Conservation (phyloP, 2,329 filamentous ascomycete genomes). For the Pezicula neosporulosa region DNA sequence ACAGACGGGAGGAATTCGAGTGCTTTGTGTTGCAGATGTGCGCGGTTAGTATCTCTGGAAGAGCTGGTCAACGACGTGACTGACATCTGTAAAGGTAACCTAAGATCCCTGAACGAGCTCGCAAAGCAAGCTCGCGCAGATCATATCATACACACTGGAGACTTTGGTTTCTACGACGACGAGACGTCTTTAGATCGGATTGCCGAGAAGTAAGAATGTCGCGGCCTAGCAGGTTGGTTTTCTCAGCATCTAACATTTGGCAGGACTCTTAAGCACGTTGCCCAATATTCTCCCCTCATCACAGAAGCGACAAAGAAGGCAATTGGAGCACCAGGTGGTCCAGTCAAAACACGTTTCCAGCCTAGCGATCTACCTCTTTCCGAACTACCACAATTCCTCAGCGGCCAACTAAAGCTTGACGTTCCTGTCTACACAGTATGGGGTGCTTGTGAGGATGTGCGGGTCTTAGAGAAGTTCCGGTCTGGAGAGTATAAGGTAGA, state of each 20-base stretch:
- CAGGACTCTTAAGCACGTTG: constrained; percentile 96
- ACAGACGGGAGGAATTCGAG: constrained; percentile 61
- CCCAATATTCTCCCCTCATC: constrained; percentile 95
- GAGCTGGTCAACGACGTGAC: constrained; percentile 7
- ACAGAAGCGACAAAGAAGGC: constrained; percentile 70
- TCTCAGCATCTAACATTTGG: constrained; percentile 21
- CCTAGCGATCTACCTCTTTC: constrained; percentile 85
- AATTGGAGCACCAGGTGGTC: constrained; percentile 63
- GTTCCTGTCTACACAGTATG: constrained; percentile 98
- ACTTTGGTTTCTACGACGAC: constrained; percentile 99
- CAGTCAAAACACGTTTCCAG: constrained; percentile 82
- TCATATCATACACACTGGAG: constrained; percentile 97
- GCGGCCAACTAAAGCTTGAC: constrained; percentile 84
- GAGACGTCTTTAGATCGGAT: constrained; percentile 93
- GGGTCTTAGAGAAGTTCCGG: constrained; percentile 94
- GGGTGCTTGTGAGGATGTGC: constrained; percentile 98
- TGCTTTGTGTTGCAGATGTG: constrained; percentile 70
- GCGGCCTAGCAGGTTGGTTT: not conserved
- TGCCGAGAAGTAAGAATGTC: constrained; percentile 79
- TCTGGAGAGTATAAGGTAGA: constrained; percentile 97
- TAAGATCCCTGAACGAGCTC: constrained; percentile 92
- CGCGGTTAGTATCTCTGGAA: constrained; percentile 48
- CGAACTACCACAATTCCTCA: constrained; percentile 84
- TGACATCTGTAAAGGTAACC: constrained; percentile 64
- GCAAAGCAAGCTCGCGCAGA: constrained; percentile 92